These are phyloP conservation scores for Globisporangium irregulare DNA, from an alignment of 352 stramenopile species.

Conservation along the genomic window DNA sequence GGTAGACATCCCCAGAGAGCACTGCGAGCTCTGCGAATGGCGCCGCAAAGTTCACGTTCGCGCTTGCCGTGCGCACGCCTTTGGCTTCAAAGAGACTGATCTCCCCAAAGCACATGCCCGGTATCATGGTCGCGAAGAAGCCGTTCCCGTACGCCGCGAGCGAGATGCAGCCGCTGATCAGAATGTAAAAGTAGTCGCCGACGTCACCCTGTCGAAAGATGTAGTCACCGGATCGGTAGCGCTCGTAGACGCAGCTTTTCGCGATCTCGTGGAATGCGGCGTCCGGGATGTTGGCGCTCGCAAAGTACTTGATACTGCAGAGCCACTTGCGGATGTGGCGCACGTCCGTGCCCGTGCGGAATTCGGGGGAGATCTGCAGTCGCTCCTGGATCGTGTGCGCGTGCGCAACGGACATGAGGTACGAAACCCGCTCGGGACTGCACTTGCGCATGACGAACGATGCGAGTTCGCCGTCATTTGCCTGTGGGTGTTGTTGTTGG, in stretches of 20 bases:
- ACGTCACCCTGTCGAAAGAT: slow-evolving; percentile 72
- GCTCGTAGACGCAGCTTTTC: slow-evolving; percentile 37
- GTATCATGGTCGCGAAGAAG: slow-evolving; percentile 65
- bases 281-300: slow-evolving; percentile 51
- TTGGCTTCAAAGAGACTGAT: slow-evolving; percentile 61
- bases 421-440: slow-evolving; percentile 33
- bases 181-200: slow-evolving; percentile 69
- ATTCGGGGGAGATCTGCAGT: slow-evolving; percentile 34
- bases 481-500: not conserved
- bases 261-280: slow-evolving; percentile 51
- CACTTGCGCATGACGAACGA: slow-evolving; percentile 45
- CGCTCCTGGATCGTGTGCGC: slow-evolving; percentile 31
- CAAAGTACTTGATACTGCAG: slow-evolving; percentile 61
- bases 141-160: slow-evolving; percentile 66
- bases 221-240: slow-evolving; percentile 44
- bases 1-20: slow-evolving; percentile 62
- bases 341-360: slow-evolving; percentile 36
- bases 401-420: slow-evolving; percentile 33
- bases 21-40: slow-evolving; percentile 49
- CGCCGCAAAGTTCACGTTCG: slow-evolving; percentile 56
- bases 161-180: slow-evolving; percentile 61
- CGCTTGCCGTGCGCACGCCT: slow-evolving; percentile 53
- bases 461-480: not conserved
- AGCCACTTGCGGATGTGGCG: slow-evolving; percentile 71
- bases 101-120: slow-evolving; percentile 66